Evolutionary conservation across 495 filamentous ascomycete species (phyloP).

Genomic region (Trypethelium eluteriae): DNA sequence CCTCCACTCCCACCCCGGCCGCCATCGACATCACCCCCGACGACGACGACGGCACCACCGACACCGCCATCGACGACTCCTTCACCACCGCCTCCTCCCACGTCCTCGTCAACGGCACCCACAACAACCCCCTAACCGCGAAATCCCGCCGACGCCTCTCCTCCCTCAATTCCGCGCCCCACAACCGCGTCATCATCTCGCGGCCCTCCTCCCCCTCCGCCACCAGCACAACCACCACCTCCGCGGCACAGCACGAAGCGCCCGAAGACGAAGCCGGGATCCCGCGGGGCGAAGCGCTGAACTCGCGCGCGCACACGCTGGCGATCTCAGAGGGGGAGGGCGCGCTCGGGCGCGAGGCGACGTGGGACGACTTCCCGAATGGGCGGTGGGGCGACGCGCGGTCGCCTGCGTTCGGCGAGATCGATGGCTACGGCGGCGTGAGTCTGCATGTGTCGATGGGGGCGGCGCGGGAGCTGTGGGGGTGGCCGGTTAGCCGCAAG

Average conservation of each 20-base stretch:
- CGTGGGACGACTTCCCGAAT: constrained; percentile 98
- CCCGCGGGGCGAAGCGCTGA: constrained; percentile 45
- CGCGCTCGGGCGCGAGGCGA: constrained; percentile 85
- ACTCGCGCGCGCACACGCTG: constrained; percentile 68
- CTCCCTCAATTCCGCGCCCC: constrained; percentile 55
- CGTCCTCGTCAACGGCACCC: constrained; percentile 9
- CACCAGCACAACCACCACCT: constrained; percentile 57
- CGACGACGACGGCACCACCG: constrained; percentile 41
- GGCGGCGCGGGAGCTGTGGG: constrained; percentile 77
- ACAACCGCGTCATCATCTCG: constrained; percentile 77
- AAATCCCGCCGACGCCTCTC: constrained; percentile 31
- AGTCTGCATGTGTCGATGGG: constrained; percentile 72
- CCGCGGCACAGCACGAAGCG: constrained; percentile 56
- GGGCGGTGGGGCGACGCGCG: constrained; percentile 88
- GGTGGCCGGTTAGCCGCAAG: constrained; percentile 54
- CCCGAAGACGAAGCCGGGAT: constrained; percentile 57
- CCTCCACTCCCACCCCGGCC: constrained; percentile 18
- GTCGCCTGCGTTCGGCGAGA: constrained; percentile 75
- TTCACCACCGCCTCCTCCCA: constrained; percentile 24
- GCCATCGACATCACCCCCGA: constrained; percentile 36
- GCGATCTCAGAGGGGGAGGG: constrained; percentile 90
- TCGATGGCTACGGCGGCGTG: constrained; percentile 81
- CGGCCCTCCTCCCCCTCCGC: constrained; percentile 34
- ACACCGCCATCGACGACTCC: constrained; percentile 34
- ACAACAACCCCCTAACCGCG: background rate